These are phyloP conservation scores for Fraxinus baroniana DNA, from an alignment of 305 asterid species.

Conservation along the genomic window DNA sequence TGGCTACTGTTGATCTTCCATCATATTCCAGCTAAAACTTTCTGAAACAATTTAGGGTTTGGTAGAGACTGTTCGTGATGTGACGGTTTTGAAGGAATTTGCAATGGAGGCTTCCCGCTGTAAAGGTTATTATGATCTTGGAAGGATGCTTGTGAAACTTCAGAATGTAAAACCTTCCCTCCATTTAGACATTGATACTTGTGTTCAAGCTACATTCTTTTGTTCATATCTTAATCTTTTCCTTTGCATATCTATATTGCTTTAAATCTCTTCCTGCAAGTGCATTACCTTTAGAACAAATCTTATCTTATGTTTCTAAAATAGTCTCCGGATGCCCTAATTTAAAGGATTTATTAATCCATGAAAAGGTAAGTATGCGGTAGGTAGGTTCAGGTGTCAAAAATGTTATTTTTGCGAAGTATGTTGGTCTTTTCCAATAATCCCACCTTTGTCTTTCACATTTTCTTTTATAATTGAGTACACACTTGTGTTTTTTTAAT, in stretches of 20 bases:
- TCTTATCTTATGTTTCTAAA: neutral
- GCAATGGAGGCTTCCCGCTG: slow-evolving; percentile 87
- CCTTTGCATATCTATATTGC: slow-evolving; percentile 11
- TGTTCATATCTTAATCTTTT: slow-evolving; percentile 6
- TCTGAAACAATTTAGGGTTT: slow-evolving; percentile 61
- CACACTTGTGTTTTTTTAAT: neutral
- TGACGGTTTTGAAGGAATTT: slow-evolving; percentile 79
- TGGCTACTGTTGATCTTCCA: slow-evolving; percentile 18
- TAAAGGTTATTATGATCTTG: slow-evolving; percentile 82
- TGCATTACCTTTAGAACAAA: neutral
- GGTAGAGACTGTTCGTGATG: slow-evolving; percentile 77
- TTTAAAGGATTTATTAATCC: neutral
- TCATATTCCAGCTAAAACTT: slow-evolving; percentile 21
- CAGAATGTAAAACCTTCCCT: slow-evolving; percentile 58
- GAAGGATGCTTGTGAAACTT: slow-evolving; percentile 88
- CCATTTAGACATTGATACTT: slow-evolving; percentile 23
- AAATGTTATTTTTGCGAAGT: neutral
- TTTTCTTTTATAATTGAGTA: neutral
- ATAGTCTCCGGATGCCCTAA: neutral
- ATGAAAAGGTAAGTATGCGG: neutral
- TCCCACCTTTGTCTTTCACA: neutral
- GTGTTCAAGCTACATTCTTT: slow-evolving; percentile 3
- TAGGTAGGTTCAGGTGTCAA: neutral
- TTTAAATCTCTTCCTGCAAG: neutral
- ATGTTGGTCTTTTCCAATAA: slow-evolving; percentile 1